Evolutionary conservation across 148 eudicot species (phyloP).

Genomic region (Fallopia convolvulus): DNA sequence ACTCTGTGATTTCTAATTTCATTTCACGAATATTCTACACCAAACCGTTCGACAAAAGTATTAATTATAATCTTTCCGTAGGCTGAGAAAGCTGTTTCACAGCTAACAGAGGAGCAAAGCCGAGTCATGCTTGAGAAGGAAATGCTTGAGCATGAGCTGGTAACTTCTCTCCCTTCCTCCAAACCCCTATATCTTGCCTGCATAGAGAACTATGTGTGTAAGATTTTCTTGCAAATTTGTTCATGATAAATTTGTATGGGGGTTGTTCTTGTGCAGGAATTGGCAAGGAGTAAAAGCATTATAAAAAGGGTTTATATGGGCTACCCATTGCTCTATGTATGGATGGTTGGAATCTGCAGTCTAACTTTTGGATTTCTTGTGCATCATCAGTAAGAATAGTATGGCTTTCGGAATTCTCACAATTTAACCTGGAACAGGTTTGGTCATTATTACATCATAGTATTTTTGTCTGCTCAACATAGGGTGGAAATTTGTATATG

Average conservation of each 20-base stretch:
- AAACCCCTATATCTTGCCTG: not conserved
- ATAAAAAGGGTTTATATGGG: slow-evolving; percentile 36
- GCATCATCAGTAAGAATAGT: slow-evolving; percentile 13
- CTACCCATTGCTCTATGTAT: slow-evolving; percentile 49
- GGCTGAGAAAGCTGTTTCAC: slow-evolving; percentile 42
- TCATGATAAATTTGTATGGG: not conserved
- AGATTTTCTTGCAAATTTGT: not conserved
- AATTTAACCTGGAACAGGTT: not conserved
- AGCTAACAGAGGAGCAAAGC: slow-evolving; percentile 39
- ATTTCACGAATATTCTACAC: not conserved
- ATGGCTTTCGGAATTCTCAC: too few relatives aligned
- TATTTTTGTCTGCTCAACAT: not conserved
- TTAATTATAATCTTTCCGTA: slow-evolving; percentile 18
- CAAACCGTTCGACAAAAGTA: not conserved
- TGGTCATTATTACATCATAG: not conserved
- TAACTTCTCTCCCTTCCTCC: slow-evolving; percentile 18
- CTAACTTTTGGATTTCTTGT: slow-evolving; percentile 39
- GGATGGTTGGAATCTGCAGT: slow-evolving; percentile 46
- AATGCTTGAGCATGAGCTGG: slow-evolving; percentile 44
- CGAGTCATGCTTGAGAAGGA: slow-evolving; percentile 38
- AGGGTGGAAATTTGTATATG: slow-evolving; percentile 3
- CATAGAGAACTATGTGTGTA: not conserved
- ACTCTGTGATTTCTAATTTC: not conserved
- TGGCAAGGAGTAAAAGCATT: slow-evolving; percentile 22
- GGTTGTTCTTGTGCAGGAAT: slow-evolving; percentile 27